phyloP scores from a whole-genome alignment of 495 filamentous ascomycete species.

The Talaromyces ruber region DNA sequence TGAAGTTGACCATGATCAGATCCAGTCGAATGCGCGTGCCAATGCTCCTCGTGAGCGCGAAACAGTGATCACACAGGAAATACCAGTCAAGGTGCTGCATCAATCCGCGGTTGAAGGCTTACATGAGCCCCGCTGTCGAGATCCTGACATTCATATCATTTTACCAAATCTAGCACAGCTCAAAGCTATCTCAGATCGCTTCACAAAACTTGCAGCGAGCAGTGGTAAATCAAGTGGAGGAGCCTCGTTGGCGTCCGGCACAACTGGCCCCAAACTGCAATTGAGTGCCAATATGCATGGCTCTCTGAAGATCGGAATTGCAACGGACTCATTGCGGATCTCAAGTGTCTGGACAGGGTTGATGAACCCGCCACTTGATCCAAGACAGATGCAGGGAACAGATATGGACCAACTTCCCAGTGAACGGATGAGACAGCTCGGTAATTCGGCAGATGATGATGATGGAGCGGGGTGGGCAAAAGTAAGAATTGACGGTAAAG shows the following conservation, averaged over 20 bases:
- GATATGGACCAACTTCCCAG: constrained; percentile 63
- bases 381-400: constrained; percentile 54
- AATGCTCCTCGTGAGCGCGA: constrained; percentile 55
- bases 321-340: constrained; percentile 73
- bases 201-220: constrained; percentile 62
- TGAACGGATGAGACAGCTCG: constrained; percentile 51
- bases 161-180: constrained; percentile 76
- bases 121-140: constrained; percentile 80
- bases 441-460: constrained; percentile 31
- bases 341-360: constrained; percentile 74
- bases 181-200: constrained; percentile 86
- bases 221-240: constrained; percentile 6
- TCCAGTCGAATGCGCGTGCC: not conserved
- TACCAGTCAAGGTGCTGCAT: constrained; percentile 84
- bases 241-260: constrained; percentile 12
- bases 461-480: constrained; percentile 68
- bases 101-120: constrained; percentile 71
- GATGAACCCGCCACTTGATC: constrained; percentile 76
- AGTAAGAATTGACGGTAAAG: constrained; percentile 81
- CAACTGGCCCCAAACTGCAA: constrained; percentile 56
- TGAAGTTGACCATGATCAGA: constrained; percentile 13
- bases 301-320: constrained; percentile 63
- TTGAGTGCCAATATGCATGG: constrained; percentile 88
- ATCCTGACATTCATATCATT: constrained; percentile 90
- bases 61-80: constrained; percentile 88